Conservation (phyloP, 1,139 yeast genomes). For the Pichia sp. region DNA sequence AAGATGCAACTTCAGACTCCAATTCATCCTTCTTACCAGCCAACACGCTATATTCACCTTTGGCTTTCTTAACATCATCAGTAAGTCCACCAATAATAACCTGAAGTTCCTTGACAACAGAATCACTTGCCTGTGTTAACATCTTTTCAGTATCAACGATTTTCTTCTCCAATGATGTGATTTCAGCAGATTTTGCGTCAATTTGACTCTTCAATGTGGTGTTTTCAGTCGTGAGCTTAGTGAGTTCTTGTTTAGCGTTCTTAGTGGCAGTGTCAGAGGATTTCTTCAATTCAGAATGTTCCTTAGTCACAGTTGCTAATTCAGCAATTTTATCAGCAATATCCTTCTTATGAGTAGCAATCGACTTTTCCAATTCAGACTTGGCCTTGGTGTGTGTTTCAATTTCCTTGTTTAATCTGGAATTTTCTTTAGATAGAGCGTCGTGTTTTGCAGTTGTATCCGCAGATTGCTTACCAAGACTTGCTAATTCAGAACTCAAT, state of each 20-base stretch:
- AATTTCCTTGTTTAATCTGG: neutral
- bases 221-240: neutral
- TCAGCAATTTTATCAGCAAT: neutral
- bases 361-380: neutral
- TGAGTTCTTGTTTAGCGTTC: neutral
- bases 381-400: neutral
- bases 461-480: neutral
- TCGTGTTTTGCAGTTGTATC: neutral
- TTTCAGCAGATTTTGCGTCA: neutral
- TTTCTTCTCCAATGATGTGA: neutral
- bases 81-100: too few species aligned
- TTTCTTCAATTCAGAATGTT: neutral
- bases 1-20: too few species aligned
- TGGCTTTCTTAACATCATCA: neutral
- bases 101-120: neutral
- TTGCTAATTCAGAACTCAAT: neutral
- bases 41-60: neutral
- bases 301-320: neutral
- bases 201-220: neutral
- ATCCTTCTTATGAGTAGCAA: neutral
- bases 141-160: neutral
- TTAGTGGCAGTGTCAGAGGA: neutral
- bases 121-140: neutral
- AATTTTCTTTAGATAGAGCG: neutral
- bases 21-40: too few species aligned